Conservation (phyloP, 1,284 basidiomycete genomes). For the Irpex sp. region DNA sequence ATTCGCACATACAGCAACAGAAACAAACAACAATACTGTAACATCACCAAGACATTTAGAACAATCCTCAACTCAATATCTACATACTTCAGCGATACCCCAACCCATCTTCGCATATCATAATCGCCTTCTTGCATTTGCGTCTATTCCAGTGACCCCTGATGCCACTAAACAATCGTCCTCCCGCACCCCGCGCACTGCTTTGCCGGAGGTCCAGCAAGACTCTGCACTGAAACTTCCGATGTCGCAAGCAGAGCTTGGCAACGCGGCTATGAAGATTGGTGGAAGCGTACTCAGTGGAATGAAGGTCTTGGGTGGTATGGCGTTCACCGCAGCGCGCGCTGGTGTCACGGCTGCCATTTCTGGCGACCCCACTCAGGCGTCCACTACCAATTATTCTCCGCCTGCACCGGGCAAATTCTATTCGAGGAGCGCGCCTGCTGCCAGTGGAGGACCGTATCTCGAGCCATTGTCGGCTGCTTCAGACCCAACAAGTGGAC, state of each 20-base stretch:
- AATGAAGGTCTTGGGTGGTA: constrained; percentile 61
- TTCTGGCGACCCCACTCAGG: constrained; percentile 8
- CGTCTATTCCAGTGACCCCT: constrained; percentile 34
- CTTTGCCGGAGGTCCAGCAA: constrained; percentile 21
- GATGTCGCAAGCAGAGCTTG: constrained; percentile 43
- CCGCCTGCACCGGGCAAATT: constrained; percentile 30
- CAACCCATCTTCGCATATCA: constrained; percentile 58
- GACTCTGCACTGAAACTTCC: constrained; percentile 15
- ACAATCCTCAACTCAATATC: constrained; percentile 6
- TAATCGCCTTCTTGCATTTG: constrained; percentile 60
- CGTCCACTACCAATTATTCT: constrained; percentile 1
- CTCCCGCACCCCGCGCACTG: constrained; percentile 17
- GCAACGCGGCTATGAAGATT: constrained; percentile 52
- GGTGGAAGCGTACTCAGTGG: constrained; percentile 61
- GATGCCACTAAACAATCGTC: constrained; percentile 6
- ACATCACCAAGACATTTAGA: constrained; percentile 35
- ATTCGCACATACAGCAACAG: constrained; percentile 27
- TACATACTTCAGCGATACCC: constrained; percentile 21
- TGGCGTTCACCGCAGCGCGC: constrained; percentile 50
- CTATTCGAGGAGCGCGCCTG: constrained; percentile 66
- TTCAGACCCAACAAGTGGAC: not conserved
- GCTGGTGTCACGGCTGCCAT: constrained; percentile 25
- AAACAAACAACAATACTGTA: constrained; percentile 28
- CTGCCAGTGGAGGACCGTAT: constrained; percentile 25
- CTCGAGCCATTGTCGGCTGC: not conserved